Evolutionary conservation across 768 basidiomycete genomes (phyloP).

Genomic region (Gymnopilus junonius): DNA sequence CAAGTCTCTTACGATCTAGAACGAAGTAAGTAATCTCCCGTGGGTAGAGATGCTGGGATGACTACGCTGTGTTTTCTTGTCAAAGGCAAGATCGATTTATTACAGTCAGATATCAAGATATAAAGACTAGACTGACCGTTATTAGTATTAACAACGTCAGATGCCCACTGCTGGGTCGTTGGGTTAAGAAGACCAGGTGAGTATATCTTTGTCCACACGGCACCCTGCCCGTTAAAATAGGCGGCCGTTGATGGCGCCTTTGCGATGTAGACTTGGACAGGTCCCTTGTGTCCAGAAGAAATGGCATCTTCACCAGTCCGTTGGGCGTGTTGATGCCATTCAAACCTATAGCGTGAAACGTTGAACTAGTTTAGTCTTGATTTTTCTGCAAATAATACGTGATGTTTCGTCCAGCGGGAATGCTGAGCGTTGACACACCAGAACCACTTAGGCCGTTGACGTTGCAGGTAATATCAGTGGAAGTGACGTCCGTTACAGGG

Average conservation of each 20-base stretch:
- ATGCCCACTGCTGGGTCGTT: conserved; percentile 47
- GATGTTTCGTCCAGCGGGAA: conserved; percentile 49
- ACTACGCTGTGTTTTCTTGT: conserved; percentile 47
- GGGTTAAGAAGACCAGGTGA: conserved; percentile 48
- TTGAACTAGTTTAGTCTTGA: background rate
- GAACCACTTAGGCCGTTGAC: conserved; percentile 50
- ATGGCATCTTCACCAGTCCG: conserved; percentile 58
- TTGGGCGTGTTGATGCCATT: conserved; percentile 60
- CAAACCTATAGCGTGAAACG: conserved; percentile 35
- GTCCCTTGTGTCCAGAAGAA: conserved; percentile 54
- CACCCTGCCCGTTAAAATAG: conserved; percentile 49
- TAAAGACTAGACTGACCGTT: conserved; percentile 29
- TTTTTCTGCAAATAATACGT: conserved; percentile 27
- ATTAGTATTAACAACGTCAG: conserved; percentile 53
- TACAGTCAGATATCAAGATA: background rate
- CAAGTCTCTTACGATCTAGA: conserved; percentile 45
- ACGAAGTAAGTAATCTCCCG: conserved; percentile 54
- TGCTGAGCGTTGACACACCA: conserved; percentile 41
- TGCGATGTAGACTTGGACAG: conserved; percentile 54
- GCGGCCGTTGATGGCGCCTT: conserved; percentile 51
- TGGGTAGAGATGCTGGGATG: conserved; percentile 50
- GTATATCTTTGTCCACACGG: conserved; percentile 61
- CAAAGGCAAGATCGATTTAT: background rate
- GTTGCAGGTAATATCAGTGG: conserved; percentile 56
- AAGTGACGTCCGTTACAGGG: conserved; percentile 58